Percentiles rank a stretch among this genome's conserved stretches.
Evolutionary conservation across 2,329 filamentous ascomycete genomes (phyloP).

Genomic region (Pestalotiopsis sp.): DNA sequence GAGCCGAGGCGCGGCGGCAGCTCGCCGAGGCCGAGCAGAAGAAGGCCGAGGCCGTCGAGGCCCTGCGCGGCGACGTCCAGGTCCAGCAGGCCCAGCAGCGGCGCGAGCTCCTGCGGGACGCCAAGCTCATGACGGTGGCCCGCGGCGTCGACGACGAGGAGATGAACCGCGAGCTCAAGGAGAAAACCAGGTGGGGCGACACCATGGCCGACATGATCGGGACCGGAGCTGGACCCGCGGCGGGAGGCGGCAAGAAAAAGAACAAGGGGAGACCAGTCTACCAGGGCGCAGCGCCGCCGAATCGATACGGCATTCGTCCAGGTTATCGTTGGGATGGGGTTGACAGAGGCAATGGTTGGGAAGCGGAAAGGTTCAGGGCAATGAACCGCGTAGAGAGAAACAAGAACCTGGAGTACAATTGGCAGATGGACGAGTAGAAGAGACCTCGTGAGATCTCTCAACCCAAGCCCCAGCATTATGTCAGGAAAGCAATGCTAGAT

Average conservation of each 20-base stretch:
- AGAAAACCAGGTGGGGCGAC: slow-evolving; percentile 85
- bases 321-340: slow-evolving; percentile 98
- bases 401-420: slow-evolving; percentile 83
- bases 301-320: slow-evolving; percentile 90
- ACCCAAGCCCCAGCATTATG: neutral
- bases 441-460: neutral
- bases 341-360: slow-evolving; percentile 90
- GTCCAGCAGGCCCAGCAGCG: slow-evolving; percentile 65
- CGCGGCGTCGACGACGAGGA: slow-evolving; percentile 81
- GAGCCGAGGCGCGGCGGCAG: slow-evolving; percentile 77
- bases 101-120: slow-evolving; percentile 74
- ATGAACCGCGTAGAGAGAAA: slow-evolving; percentile 77
- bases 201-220: slow-evolving; percentile 82
- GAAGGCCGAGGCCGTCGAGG: slow-evolving; percentile 70
- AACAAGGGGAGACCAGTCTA: slow-evolving; percentile 67
- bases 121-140: slow-evolving; percentile 79
- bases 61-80: slow-evolving; percentile 85
- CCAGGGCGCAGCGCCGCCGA: slow-evolving; percentile 78
- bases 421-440: slow-evolving; percentile 91
- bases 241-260: slow-evolving; percentile 25
- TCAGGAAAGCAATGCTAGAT: neutral
- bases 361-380: slow-evolving; percentile 89
- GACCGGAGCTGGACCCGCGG: slow-evolving; percentile 37
- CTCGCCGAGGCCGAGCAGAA: slow-evolving; percentile 71
- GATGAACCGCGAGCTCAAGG: slow-evolving; percentile 82